Conservation (phyloP, 768 basidiomycete species). For the Termitomyces sp. region DNA sequence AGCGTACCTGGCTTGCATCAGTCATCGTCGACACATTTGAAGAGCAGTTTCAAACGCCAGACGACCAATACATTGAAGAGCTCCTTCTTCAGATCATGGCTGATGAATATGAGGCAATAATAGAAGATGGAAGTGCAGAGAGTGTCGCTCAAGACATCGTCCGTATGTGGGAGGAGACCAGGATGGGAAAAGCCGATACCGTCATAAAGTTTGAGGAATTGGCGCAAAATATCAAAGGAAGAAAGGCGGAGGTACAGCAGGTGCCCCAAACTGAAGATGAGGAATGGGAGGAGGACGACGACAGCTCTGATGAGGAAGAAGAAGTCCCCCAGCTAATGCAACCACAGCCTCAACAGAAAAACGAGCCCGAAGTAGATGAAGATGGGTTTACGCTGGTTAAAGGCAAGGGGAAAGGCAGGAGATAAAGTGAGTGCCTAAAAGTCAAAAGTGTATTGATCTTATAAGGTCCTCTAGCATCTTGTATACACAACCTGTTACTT, state of each 20-base stretch:
- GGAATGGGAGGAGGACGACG: constrained; percentile 22
- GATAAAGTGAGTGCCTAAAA: constrained; percentile 6
- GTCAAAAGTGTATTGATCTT: neutral
- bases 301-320: constrained; percentile 42
- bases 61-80: constrained; percentile 76
- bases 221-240: constrained; percentile 54
- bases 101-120: constrained; percentile 79
- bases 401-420: constrained; percentile 47
- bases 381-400: constrained; percentile 88
- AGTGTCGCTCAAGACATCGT: constrained; percentile 70
- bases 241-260: constrained; percentile 43
- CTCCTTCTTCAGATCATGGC: constrained; percentile 76
- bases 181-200: constrained; percentile 36
- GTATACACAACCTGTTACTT: neutral
- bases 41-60: constrained; percentile 38
- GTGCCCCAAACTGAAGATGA: constrained; percentile 37
- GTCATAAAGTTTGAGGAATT: constrained; percentile 59
- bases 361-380: constrained; percentile 78
- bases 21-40: constrained; percentile 79
- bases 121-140: constrained; percentile 84
- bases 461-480: neutral
- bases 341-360: constrained; percentile 20
- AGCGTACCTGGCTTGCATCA: constrained; percentile 82
- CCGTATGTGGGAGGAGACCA: constrained; percentile 54
- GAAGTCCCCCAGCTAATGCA: constrained; percentile 53